These are phyloP conservation scores for Anthostomella pinea DNA, from an alignment of 2,329 filamentous ascomycete genomes.

Conservation along the genomic window DNA sequence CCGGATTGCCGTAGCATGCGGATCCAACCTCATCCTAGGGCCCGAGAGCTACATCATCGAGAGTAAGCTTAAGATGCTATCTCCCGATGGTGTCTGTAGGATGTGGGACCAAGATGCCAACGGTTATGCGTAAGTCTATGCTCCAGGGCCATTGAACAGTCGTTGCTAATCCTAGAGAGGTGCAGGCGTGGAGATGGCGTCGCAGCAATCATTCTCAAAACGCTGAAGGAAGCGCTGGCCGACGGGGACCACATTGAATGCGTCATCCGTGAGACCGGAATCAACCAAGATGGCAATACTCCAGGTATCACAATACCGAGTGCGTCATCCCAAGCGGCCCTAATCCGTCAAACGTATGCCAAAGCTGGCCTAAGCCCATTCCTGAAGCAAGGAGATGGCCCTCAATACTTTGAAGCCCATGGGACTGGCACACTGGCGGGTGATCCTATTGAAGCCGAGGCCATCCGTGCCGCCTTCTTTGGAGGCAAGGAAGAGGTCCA, in stretches of 20 bases:
- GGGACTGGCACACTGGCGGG: conserved; percentile 24
- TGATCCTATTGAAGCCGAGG: conserved; percentile 23
- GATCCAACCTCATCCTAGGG: conserved; percentile 11
- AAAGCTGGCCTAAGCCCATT: conserved; percentile 14
- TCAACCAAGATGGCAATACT: conserved; percentile 21
- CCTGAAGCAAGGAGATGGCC: conserved; percentile 1
- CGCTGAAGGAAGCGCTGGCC: conserved; percentile 28
- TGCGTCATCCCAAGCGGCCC: conserved; percentile 12
- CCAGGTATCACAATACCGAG: conserved; percentile 19
- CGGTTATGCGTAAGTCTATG: conserved; percentile 26
- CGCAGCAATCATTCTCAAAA: conserved; percentile 33
- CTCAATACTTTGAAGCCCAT: conserved; percentile 25
- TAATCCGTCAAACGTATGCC: conserved; percentile 20
- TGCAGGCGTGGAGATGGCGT: conserved; percentile 34
- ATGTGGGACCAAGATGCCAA: conserved; percentile 37
- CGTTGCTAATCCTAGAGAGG: not conserved
- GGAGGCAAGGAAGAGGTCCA: not conserved
- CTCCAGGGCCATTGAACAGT: not conserved
- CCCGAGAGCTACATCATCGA: conserved; percentile 10
- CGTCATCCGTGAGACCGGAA: conserved; percentile 32
- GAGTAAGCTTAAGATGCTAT: conserved; percentile 29
- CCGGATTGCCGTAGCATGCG: conserved; percentile 9
- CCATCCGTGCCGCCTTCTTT: conserved; percentile 17
- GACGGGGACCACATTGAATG: conserved; percentile 35
- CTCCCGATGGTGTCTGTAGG: conserved; percentile 28